A percentile compares a stretch with the other conserved stretches of the same genome.
Conservation (phyloP, 192 early-diverging fungal species). For the Rhizophagus clarus region DNA sequence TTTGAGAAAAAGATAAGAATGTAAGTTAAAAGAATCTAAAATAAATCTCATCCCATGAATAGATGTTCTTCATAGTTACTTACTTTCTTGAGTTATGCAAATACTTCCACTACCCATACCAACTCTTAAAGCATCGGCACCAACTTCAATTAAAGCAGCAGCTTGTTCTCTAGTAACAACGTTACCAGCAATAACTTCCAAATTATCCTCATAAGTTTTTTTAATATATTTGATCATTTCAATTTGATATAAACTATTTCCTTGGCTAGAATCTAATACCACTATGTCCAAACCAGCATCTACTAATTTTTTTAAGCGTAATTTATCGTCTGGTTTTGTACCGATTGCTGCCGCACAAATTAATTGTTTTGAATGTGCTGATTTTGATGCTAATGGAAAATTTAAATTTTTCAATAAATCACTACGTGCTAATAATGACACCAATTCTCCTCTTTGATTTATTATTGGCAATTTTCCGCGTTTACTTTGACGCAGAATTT, state of each 20-base stretch:
- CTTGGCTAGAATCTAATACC: conserved; percentile 95
- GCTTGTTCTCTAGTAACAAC: conserved; percentile 97
- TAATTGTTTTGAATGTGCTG: conserved; percentile 81
- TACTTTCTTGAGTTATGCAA: conserved; percentile 92
- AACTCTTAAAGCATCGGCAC: conserved; percentile 92
- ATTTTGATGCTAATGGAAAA: conserved; percentile 91
- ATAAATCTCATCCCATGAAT: background rate
- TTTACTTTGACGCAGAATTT: conserved; percentile 82
- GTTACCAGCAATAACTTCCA: conserved; percentile 96
- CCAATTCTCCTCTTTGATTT: conserved; percentile 78
- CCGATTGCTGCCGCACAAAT: conserved; percentile 92
- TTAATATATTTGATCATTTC: conserved; percentile 97
- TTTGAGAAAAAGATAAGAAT: background rate
- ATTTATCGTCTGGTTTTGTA: conserved; percentile 87
- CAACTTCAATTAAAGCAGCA: conserved; percentile 84
- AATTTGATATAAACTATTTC: conserved; percentile 92
- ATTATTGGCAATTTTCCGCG: conserved; percentile 98
- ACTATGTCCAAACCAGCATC: conserved; percentile 97
- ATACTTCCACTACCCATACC: conserved; percentile 99
- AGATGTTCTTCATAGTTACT: background rate
- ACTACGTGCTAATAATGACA: conserved; percentile 88
- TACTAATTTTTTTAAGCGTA: conserved; percentile 80
- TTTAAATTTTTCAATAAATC: conserved; percentile 97
- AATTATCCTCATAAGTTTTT: conserved; percentile 65
- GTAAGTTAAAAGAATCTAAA: background rate